Conservation (phyloP, 177 flowering plant species). For the Vitis hybrid region DNA sequence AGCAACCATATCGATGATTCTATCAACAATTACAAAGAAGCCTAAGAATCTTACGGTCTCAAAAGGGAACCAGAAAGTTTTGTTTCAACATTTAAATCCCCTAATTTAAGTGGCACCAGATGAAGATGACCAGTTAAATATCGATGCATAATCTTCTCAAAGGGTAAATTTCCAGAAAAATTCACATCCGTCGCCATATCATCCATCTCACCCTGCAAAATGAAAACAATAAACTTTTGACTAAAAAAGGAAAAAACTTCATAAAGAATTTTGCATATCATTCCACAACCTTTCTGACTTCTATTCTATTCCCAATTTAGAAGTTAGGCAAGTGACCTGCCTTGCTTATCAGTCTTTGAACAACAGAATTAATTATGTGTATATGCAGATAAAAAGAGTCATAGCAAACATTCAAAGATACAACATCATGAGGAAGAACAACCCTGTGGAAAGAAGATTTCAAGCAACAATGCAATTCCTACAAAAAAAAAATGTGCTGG, state of each 20-base stretch:
- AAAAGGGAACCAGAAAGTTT: constrained; percentile 92
- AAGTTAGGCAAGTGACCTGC: background rate
- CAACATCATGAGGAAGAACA: too few species aligned
- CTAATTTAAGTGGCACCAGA: constrained; percentile 63
- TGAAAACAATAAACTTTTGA: background rate
- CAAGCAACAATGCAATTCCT: too few species aligned
- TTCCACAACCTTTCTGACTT: background rate
- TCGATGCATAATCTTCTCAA: constrained; percentile 70
- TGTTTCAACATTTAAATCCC: constrained; percentile 91
- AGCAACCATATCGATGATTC: background rate
- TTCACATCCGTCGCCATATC: constrained; percentile 88
- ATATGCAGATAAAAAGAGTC: background rate
- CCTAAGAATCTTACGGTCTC: constrained; percentile 67
- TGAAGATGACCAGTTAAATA: constrained; percentile 76
- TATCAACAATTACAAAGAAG: constrained; percentile 5
- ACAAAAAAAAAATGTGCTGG: too few species aligned
- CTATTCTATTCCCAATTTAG: background rate
- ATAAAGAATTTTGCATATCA: constrained; percentile 2
- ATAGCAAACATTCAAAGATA: background rate
- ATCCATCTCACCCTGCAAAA: constrained; percentile 81
- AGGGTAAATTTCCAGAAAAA: constrained; percentile 81
- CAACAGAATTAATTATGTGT: background rate
- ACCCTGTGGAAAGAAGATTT: too few species aligned
- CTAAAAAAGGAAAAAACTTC: background rate
- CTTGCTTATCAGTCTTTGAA: background rate